Percentiles rank a stretch among this genome's conserved stretches.
phyloP scores from a whole-genome alignment of 2,329 filamentous ascomycete species.

The Colletotrichum tofieldiae region DNA sequence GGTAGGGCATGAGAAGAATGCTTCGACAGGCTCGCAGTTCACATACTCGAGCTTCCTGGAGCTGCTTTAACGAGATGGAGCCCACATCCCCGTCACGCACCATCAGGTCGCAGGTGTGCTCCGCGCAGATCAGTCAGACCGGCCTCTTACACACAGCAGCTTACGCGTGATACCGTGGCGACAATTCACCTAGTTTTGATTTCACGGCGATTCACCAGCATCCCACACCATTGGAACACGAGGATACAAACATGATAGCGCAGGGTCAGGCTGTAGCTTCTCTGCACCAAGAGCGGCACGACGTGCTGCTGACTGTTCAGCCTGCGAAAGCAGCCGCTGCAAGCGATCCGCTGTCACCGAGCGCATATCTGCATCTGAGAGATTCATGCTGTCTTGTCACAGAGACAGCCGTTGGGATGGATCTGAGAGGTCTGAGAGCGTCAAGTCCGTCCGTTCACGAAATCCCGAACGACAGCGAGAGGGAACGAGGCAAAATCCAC shows the following conservation, averaged over 20 bases:
- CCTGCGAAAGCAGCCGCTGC: not conserved
- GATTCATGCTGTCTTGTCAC: slow-evolving; percentile 36
- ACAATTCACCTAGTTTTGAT: not conserved
- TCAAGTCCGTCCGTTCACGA: slow-evolving; percentile 3
- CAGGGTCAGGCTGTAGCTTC: not conserved
- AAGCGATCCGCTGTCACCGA: not conserved
- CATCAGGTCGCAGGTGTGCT: not conserved
- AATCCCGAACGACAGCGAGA: not conserved
- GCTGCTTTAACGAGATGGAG: not conserved
- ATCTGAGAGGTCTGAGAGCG: slow-evolving; percentile 13
- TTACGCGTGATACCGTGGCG: not conserved
- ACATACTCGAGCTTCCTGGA: not conserved
- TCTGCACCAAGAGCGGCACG: not conserved
- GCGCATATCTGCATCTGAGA: slow-evolving; percentile 15
- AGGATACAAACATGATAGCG: too few species aligned
- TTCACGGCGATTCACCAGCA: not conserved
- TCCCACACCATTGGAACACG: not conserved
- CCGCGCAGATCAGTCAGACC: slow-evolving; percentile 1
- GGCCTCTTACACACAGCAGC: slow-evolving; percentile 1
- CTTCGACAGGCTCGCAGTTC: not conserved
- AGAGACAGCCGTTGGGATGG: slow-evolving; percentile 11
- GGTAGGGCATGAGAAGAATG: slow-evolving; percentile 7
- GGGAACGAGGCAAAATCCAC: not conserved
- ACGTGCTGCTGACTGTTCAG: too few species aligned
- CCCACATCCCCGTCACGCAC: not conserved